Evolutionary conservation across 1,284 basidiomycete genomes (phyloP), one percentile per base, ranked within the genome.

Genomic region (Neolentinus lepideus): DNA sequence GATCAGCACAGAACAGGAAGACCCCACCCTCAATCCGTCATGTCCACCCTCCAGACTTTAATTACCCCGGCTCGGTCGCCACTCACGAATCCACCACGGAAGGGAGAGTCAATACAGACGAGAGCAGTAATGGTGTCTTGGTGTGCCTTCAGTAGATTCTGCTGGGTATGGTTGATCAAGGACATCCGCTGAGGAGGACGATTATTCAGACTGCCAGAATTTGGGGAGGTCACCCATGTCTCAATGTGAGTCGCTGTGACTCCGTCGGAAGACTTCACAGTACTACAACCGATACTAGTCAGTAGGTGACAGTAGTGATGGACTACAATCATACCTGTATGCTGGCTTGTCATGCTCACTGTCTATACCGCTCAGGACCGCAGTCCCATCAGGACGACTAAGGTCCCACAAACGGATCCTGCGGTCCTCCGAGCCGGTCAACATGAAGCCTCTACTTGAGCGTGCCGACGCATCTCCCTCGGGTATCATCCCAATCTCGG

Each of bases 371-470:
- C 84, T 89, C 54, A 94, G 71, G 26, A 92, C 76, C 0, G 77
- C 72, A n/a, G 89, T 90, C 24, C 81, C 76, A 58, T 93, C 90
- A 24, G 84, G 69, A 60, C 76, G 80, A 11, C 74, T 78, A 51
- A 96, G 70, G 68, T 96, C 92, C 92, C 91, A 94, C 58, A 92
- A 76, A 9, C 90, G 79, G 48, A 96, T 75, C 62, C 81, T 84
- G 38, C 85, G 79, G 66, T 96, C 93, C 60, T 92, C 88, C 0
- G 91, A 94, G 0, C 85, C 92, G 43, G 80, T 89, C 36, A 94
- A 71, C 69, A 93, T 76, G 65, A 85, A 95, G 1, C 91, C 93
- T 22, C 79, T 72, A 24, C 73, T 71, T 31, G 64, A 65, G 24
- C 75, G 73, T 22, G 69, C 68, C 51, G 75, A 65, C 14, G 70